These are phyloP conservation scores for Penicillium salamii DNA, from an alignment of 495 filamentous ascomycete species.

Conservation along the genomic window DNA sequence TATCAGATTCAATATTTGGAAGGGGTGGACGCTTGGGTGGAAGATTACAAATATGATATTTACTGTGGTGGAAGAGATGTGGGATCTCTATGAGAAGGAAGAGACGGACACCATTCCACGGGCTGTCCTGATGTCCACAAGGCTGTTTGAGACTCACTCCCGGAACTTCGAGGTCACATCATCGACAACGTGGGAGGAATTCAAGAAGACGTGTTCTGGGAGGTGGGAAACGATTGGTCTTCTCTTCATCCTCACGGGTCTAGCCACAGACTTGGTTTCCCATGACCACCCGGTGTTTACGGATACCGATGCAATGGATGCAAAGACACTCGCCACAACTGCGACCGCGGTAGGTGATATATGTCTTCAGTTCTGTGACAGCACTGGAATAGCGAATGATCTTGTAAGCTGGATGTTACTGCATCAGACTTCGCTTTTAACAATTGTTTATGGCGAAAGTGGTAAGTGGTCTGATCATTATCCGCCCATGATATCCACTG, in stretches of 20 bases:
- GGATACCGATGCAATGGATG: constrained; percentile 8
- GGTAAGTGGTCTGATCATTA: constrained; percentile 12
- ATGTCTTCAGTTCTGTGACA: constrained; percentile 30
- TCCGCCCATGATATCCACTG: not conserved
- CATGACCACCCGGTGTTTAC: constrained; percentile 6
- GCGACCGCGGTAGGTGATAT: constrained; percentile 21
- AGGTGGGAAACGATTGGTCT: constrained; percentile 29
- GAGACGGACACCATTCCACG: constrained; percentile 9
- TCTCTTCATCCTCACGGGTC: constrained; percentile 20
- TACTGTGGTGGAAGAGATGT: constrained; percentile 16
- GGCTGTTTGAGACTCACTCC: constrained; percentile 21
- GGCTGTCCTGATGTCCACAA: constrained; percentile 14
- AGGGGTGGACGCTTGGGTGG: constrained; percentile 20
- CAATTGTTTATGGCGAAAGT: constrained; percentile 22
- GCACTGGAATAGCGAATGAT: constrained; percentile 26
- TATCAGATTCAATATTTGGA: constrained; percentile 15
- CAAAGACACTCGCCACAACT: constrained; percentile 7
- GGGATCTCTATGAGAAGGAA: constrained; percentile 4
- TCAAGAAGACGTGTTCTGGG: constrained; percentile 4
- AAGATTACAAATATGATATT: constrained; percentile 18
- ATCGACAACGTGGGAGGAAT: constrained; percentile 20
- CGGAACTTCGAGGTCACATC: constrained; percentile 12
- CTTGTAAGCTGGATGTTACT: constrained; percentile 18
- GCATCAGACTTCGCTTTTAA: constrained; percentile 20
- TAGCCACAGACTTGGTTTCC: constrained; percentile 14